Evolutionary conservation across 192 early-diverging fungal species (phyloP), one percentile per base, ranked within the genome.

Genomic region (Jimgerdemannia flammicorona): DNA sequence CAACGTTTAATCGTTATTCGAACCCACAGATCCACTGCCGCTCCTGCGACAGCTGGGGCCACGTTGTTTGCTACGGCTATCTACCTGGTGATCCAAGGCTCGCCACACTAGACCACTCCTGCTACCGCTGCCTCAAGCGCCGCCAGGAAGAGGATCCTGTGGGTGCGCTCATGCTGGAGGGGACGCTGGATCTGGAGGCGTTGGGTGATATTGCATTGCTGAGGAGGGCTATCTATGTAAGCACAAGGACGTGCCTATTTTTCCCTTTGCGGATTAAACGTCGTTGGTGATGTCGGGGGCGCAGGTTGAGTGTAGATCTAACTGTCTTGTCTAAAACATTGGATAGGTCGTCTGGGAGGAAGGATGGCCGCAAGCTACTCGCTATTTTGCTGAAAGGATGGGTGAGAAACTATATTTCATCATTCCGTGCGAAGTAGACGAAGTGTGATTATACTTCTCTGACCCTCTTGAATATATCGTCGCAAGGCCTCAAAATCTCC

Each of bases 41-140:
- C 19, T 68, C 65, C 17, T 87, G 86, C 73, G 44, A 68, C 19
- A 68, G 44, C 4, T 86, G 81, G 81, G 74, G 74, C 4, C 86
- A 87, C 70, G 19, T 77, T 19, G 67, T 44, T 29, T 87, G 86
- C 64, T 86, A 78, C 54, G 86, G 86, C 4, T 87, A 76, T 54
- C 71, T 72, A 20, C 18, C 18, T 11, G 67, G 42, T n/a, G 84
- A 86, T 66, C 49, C 71, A 44, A 69, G 75, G 4, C 44, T 81
- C 14, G 76, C 79, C 11, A 73, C 71, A 49, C 7, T 68, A 0
- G 39, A 4, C 3, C 74, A 82, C 67, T 14, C 72, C 2, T 87
- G 86, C 70, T 84, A 71, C 68, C 49, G 73, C 8, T 87, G 86
- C 76, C 59, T 72, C 9, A 76, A 78, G 64, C 71, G 77, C 11